Percentiles rank a stretch among this genome's conserved stretches.
Conservation (phyloP, 495 filamentous ascomycete genomes). For the Penicillium dipodomyicola region DNA sequence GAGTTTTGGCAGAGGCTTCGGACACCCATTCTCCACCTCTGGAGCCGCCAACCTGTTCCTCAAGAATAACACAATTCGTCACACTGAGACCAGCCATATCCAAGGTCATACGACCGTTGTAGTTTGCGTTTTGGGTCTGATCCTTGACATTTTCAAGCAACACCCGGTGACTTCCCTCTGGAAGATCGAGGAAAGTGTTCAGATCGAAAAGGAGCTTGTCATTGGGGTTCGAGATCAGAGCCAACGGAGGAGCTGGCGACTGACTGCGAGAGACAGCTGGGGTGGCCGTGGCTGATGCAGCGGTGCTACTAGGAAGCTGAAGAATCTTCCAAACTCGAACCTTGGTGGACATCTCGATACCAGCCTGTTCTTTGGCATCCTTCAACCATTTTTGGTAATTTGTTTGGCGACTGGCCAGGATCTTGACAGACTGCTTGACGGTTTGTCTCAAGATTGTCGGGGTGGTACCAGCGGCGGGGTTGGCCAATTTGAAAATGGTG, state of each 20-base stretch:
- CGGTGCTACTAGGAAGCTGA: slow-evolving; percentile 43
- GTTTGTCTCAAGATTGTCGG: slow-evolving; percentile 59
- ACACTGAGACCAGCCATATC: slow-evolving; percentile 61
- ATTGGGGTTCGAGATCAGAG: slow-evolving; percentile 52
- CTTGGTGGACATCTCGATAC: slow-evolving; percentile 65
- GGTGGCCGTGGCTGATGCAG: slow-evolving; percentile 50
- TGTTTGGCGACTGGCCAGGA: slow-evolving; percentile 67
- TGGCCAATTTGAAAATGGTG: slow-evolving; percentile 75
- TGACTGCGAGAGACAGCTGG: slow-evolving; percentile 57
- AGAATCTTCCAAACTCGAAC: slow-evolving; percentile 77
- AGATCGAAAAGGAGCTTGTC: slow-evolving; percentile 70
- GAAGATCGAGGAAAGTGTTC: slow-evolving; percentile 63
- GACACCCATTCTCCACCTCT: slow-evolving; percentile 63
- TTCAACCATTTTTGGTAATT: slow-evolving; percentile 70
- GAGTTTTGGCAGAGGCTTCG: slow-evolving; percentile 45
- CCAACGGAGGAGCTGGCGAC: slow-evolving; percentile 47
- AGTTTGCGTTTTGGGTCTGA: slow-evolving; percentile 69
- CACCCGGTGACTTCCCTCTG: slow-evolving; percentile 67
- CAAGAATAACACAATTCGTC: slow-evolving; percentile 70
- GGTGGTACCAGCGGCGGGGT: slow-evolving; percentile 54
- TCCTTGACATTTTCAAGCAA: slow-evolving; percentile 65
- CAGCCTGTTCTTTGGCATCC: slow-evolving; percentile 61
- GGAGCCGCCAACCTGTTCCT: slow-evolving; percentile 62
- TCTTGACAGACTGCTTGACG: slow-evolving; percentile 53
- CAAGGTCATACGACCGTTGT: slow-evolving; percentile 68